Percentiles rank a stretch among this genome's conserved stretches.
phyloP scores from a whole-genome alignment of 805 yeast species.

The Gaillardinia entomophila region DNA sequence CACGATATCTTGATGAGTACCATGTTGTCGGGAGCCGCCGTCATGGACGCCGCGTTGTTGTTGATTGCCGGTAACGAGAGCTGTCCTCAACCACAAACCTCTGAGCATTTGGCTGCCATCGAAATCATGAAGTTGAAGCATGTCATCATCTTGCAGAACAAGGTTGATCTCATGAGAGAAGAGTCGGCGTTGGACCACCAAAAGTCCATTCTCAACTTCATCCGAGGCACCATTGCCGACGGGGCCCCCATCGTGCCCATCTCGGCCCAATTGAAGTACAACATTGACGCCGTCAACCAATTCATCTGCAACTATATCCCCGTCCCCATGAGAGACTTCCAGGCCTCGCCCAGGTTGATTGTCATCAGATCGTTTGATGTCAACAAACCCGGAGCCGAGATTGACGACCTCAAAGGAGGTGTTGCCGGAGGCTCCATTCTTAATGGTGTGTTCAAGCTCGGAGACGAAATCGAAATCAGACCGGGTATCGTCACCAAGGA shows the following conservation, averaged over 20 bases:
- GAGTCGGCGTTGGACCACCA: slow-evolving; percentile 95
- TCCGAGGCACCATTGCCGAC: slow-evolving; percentile 97
- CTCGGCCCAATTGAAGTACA: slow-evolving; percentile 96
- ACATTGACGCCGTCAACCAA: slow-evolving; percentile 97
- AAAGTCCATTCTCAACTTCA: slow-evolving; percentile 84
- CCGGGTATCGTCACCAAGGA: slow-evolving; percentile 99
- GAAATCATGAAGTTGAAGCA: slow-evolving; percentile 98
- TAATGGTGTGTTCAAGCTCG: slow-evolving; percentile 93
- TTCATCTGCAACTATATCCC: slow-evolving; percentile 94
- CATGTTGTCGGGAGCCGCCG: slow-evolving; percentile 99
- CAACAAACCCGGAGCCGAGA: slow-evolving; percentile 97
- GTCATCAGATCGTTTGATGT: slow-evolving; percentile 98
- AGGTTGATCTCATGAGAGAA: slow-evolving; percentile 97
- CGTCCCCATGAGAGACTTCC: slow-evolving; percentile 92
- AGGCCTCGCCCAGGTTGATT: slow-evolving; percentile 89
- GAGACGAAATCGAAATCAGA: slow-evolving; percentile 97
- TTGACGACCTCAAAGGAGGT: slow-evolving; percentile 97
- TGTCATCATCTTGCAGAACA: slow-evolving; percentile 92
- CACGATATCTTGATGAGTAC: slow-evolving; percentile 99
- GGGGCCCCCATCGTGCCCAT: slow-evolving; percentile 99
- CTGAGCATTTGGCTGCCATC: slow-evolving; percentile 98
- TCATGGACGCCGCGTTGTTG: slow-evolving; percentile 97
- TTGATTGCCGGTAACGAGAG: slow-evolving; percentile 97
- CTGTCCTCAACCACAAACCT: slow-evolving; percentile 99
- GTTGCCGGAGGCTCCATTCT: slow-evolving; percentile 99